phyloP scores from a whole-genome alignment of 257 asterid genomes.

The Jasminum sambac region DNA sequence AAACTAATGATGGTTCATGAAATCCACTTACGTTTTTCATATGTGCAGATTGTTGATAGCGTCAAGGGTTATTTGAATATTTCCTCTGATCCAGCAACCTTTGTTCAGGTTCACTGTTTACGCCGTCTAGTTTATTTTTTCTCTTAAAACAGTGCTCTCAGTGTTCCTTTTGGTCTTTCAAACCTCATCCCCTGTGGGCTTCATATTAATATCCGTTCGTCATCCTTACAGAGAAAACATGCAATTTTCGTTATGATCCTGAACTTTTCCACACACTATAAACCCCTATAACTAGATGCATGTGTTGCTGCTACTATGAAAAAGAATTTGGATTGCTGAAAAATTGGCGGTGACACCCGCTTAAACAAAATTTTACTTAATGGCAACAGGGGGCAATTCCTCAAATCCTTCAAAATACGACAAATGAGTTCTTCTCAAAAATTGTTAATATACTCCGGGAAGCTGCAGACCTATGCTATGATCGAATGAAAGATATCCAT shows the following conservation, averaged over 20 bases:
- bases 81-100: constrained; percentile 69
- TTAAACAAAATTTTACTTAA: not conserved
- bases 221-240: too few species aligned
- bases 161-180: not conserved
- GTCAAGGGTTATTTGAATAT: constrained; percentile 60
- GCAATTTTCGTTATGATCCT: too few species aligned
- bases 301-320: not conserved
- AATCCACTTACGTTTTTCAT: constrained; percentile 10
- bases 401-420: constrained; percentile 54
- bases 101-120: constrained; percentile 63
- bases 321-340: not conserved
- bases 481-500: constrained; percentile 54
- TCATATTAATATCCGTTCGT: too few species aligned
- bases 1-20: constrained; percentile 3
- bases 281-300: too few species aligned
- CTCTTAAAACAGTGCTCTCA: not conserved
- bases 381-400: constrained; percentile 70
- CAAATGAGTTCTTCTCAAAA: constrained; percentile 53
- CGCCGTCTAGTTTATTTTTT: not conserved
- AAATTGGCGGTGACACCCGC: not conserved
- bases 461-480: constrained; percentile 50
- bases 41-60: constrained; percentile 72
- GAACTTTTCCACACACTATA: too few species aligned
- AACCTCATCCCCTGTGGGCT: too few species aligned
- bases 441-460: constrained; percentile 45